Conservation (phyloP, 2,329 filamentous ascomycete genomes). For the Cercospora berteroae region DNA sequence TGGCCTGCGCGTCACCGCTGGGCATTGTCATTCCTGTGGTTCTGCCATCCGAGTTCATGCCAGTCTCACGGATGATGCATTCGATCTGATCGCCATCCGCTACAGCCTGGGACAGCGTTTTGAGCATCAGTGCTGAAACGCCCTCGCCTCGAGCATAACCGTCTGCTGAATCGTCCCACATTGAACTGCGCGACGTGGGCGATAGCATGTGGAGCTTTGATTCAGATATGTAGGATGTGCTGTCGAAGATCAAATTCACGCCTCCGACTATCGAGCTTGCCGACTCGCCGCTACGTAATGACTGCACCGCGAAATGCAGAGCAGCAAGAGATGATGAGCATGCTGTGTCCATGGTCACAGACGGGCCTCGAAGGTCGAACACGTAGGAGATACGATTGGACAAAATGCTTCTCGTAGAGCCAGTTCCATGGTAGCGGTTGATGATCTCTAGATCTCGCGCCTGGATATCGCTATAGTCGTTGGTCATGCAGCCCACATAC, state of each 20-base stretch:
- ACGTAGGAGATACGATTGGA: constrained; percentile 31
- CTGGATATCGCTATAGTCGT: constrained; percentile 27
- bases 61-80: constrained; percentile 40
- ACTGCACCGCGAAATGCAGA: constrained; percentile 37
- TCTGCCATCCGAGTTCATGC: constrained; percentile 41
- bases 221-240: constrained; percentile 16
- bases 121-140: constrained; percentile 52
- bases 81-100: constrained; percentile 48
- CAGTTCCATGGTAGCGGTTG: constrained; percentile 27
- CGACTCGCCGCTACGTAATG: constrained; percentile 34
- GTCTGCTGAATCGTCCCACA: constrained; percentile 43
- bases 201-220: constrained; percentile 26
- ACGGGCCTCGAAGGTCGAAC: constrained; percentile 28
- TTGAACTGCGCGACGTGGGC: constrained; percentile 32
- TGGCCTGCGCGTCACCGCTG: constrained; percentile 38
- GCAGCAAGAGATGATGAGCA: constrained; percentile 46
- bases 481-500: constrained; percentile 29
- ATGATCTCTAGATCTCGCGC: constrained; percentile 24
- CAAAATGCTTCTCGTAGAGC: constrained; percentile 23
- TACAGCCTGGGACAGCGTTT: constrained; percentile 51
- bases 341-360: constrained; percentile 43
- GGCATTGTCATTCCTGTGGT: constrained; percentile 43
- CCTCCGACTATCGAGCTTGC: constrained; percentile 24
- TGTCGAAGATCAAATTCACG: constrained; percentile 32
- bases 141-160: constrained; percentile 57